Evolutionary conservation across 768 basidiomycete genomes (phyloP), one percentile per base, ranked within the genome.

Genomic region (Termitomyces sp.): DNA sequence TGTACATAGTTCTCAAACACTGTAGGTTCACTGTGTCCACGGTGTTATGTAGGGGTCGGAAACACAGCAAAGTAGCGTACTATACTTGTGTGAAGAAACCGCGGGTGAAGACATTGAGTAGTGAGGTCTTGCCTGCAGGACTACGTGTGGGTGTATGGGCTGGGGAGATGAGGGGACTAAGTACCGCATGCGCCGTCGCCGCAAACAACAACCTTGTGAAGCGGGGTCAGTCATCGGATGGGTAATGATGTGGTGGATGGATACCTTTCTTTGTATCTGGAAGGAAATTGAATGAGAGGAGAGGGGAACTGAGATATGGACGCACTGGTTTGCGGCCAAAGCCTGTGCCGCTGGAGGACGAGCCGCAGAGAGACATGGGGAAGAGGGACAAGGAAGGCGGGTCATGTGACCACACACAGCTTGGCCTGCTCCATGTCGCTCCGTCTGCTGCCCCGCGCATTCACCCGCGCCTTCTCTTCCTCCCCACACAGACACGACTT

Each of bases 1-100:
- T 96, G 92, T 12, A 96, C 94, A 69, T 96, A 95, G 77, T 98
- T 98, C 75, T 98, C 96, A 67, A 98, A 98, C 4, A 98, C 96
- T 28, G 93, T 95, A 7, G 91, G 93, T 77, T 95, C 91, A 67
- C 92, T 94, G 69, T 42, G 53, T 6, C 20, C 32, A 28, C 45
- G 22, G 45, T 13, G 59, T 48, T 42, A 63, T 67, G 38, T 53
- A 15, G 42, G 59, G 9, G 45, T 39, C 22, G 13, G 60, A 36
- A 35, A 53, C 39, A 46, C 50, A 20, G 15, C n/a, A 18, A 8
- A 51, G 63, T 49, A 15, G 79, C 90, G 73, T 73, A 93, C 92
- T 96, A 95, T 69, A 94, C 87, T 82, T 92, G 89, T 35, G 96
- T 96, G 73, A 98, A 98, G 80, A 92, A 93, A 40, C 96, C 96